These are phyloP conservation scores for Phytophthora macrochlamydospora DNA, from an alignment of 352 stramenopile genomes.

Conservation along the genomic window DNA sequence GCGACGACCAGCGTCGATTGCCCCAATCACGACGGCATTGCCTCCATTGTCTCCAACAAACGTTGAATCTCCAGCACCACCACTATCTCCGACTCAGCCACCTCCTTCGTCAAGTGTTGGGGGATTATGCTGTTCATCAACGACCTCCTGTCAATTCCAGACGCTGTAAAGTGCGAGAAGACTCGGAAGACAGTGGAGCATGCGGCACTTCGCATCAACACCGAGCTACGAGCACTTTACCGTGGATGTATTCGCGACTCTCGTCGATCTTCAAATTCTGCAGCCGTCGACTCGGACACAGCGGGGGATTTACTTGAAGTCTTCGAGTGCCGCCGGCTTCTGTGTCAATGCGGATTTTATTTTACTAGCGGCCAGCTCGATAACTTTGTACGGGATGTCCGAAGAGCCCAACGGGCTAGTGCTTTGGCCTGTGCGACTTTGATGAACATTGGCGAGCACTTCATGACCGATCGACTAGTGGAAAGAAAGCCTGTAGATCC, in stretches of 20 bases:
- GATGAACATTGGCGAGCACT: slow-evolving; percentile 14
- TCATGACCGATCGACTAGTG: slow-evolving; percentile 20
- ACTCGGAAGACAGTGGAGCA: slow-evolving; percentile 57
- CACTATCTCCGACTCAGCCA: slow-evolving; percentile 11
- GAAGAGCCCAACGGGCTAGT: slow-evolving; percentile 40
- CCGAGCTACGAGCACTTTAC: slow-evolving; percentile 64
- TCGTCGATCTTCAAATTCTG: slow-evolving; percentile 6
- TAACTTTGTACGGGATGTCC: slow-evolving; percentile 38
- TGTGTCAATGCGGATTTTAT: slow-evolving; percentile 50
- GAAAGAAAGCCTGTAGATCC: slow-evolving; percentile 29
- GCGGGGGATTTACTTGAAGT: slow-evolving; percentile 45
- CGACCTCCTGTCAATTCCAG: slow-evolving; percentile 40
- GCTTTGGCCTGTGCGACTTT: slow-evolving; percentile 21
- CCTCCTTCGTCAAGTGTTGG: slow-evolving; percentile 11
- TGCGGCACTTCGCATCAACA: slow-evolving; percentile 63
- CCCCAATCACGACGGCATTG: not conserved
- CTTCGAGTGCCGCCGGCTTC: slow-evolving; percentile 54
- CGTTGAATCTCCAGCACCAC: slow-evolving; percentile 1
- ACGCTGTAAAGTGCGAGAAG: slow-evolving; percentile 37
- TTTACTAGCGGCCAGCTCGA: slow-evolving; percentile 49
- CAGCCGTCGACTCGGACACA: slow-evolving; percentile 20
- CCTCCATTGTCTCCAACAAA: not conserved
- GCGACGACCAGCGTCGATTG: slow-evolving; percentile 7
- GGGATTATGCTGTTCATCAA: slow-evolving; percentile 64
- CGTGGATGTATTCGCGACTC: slow-evolving; percentile 51